These are phyloP conservation scores for Lenwebbia sp. DNA, from an alignment of 345 rosid species.

Conservation along the genomic window DNA sequence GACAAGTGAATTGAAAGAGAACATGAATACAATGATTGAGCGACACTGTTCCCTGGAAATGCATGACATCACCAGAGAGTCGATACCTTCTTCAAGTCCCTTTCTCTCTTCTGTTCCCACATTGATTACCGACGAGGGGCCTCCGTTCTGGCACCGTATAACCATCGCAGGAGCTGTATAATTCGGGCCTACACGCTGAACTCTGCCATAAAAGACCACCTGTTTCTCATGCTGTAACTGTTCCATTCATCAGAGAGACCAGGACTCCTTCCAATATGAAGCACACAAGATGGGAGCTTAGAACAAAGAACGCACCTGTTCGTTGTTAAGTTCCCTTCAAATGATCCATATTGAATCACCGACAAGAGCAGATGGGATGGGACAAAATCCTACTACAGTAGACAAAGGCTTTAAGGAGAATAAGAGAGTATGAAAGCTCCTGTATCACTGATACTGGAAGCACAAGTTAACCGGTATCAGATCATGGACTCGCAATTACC, in stretches of 20 bases:
- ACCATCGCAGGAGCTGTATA: neutral
- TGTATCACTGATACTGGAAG: neutral
- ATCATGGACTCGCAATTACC: neutral
- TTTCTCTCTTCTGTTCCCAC: neutral
- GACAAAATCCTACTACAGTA: neutral
- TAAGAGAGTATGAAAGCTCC: neutral
- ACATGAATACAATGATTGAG: slow-evolving; percentile 1
- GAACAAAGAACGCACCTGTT: neutral
- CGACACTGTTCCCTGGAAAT: neutral
- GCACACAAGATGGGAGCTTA: neutral
- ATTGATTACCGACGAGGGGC: neutral
- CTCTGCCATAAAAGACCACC: neutral
- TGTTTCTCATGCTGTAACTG: neutral
- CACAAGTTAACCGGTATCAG: neutral
- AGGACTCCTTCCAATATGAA: neutral
- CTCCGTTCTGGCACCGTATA: neutral
- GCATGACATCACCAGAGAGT: neutral
- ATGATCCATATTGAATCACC: neutral
- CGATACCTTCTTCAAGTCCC: neutral
- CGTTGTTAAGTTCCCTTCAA: neutral
- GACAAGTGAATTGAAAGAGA: neutral
- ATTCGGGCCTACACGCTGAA: neutral
- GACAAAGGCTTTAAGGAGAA: neutral
- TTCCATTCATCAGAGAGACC: neutral
- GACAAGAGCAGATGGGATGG: neutral